Evolutionary conservation across 2,329 filamentous ascomycete species (phyloP).

Genomic region (Ophiognomonia clavigignenti-juglandacearum): DNA sequence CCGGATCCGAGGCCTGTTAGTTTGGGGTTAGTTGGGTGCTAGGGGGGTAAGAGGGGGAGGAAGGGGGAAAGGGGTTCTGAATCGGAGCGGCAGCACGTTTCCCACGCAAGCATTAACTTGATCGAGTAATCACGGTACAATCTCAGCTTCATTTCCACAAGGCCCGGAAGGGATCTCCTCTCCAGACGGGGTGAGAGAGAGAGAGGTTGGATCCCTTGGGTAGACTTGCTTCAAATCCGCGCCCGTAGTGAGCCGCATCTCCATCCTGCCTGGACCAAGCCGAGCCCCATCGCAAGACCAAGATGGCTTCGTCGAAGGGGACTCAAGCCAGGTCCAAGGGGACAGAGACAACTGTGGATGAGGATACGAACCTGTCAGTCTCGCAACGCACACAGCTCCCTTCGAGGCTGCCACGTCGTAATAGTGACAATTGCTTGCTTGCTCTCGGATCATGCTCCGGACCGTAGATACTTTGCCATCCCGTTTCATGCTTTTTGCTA

Average conservation of each 20-base stretch:
- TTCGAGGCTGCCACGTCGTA: too few relatives aligned
- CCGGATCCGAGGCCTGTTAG: conserved; percentile 76
- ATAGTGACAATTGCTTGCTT: conserved; percentile 1
- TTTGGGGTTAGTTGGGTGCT: conserved; percentile 44
- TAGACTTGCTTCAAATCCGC: conserved; percentile 53
- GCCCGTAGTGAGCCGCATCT: conserved; percentile 78
- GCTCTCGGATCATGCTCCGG: neutral
- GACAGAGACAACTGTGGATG: conserved; percentile 32
- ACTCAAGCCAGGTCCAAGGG: neutral
- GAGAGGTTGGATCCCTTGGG: conserved; percentile 47
- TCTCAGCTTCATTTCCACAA: conserved; percentile 73
- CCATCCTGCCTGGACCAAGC: conserved; percentile 24
- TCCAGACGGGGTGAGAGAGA: conserved; percentile 10
- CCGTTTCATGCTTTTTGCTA: conserved; percentile 35
- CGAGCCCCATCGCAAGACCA: too few relatives aligned
- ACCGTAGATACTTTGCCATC: conserved; percentile 12
- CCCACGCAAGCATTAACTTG: conserved; percentile 99
- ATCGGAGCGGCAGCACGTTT: conserved; percentile 87
- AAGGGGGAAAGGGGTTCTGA: conserved; percentile 26
- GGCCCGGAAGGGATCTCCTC: conserved; percentile 33
- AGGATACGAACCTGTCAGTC: conserved; percentile 40
- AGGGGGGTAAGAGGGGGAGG: conserved; percentile 19
- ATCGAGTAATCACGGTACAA: conserved; percentile 94
- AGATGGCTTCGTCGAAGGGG: neutral
- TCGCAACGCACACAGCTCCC: conserved; percentile 19